Evolutionary conservation across 202 grass and related monocot genomes (phyloP).

Genomic region (Carex sylvatica): DNA sequence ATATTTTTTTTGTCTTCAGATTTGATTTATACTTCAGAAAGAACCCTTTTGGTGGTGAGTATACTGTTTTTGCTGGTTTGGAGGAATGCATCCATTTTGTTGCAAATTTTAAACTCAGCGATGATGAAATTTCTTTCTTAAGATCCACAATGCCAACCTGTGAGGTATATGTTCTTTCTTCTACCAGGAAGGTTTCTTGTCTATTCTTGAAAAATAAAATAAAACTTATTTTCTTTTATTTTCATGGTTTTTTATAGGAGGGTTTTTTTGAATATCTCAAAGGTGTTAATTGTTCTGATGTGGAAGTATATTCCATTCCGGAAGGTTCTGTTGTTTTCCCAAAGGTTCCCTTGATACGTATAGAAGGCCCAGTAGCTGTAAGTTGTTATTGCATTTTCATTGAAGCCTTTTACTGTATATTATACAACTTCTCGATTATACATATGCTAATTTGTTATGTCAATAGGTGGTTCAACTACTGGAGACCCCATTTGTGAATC

Average conservation of each 20-base stretch:
- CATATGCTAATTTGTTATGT: background rate
- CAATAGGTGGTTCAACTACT: constrained; percentile 87
- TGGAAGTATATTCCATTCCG: constrained; percentile 86
- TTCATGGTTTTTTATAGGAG: constrained; percentile 57
- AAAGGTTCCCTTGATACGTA: constrained; percentile 84
- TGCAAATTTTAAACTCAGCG: constrained; percentile 85
- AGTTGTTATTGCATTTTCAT: constrained; percentile 37
- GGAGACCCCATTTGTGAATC: constrained; percentile 97
- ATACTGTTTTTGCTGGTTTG: constrained; percentile 93
- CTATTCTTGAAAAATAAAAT: background rate
- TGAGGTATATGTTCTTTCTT: constrained; percentile 56
- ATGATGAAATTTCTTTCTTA: constrained; percentile 78
- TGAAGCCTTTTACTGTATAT: constrained; percentile 18
- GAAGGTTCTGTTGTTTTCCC: constrained; percentile 98
- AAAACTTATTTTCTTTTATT: constrained; percentile 14
- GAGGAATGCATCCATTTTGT: constrained; percentile 95
- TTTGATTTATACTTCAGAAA: constrained; percentile 98
- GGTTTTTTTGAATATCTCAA: constrained; percentile 87
- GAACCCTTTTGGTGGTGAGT: constrained; percentile 96
- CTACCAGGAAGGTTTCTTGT: constrained; percentile 14
- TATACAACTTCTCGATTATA: background rate
- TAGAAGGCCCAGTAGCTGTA: constrained; percentile 94
- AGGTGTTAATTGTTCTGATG: constrained; percentile 68
- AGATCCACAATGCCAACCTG: constrained; percentile 77
- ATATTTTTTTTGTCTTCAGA: constrained; percentile 45